Evolutionary conservation across 75 land plant genomes (phyloP), one percentile per base, ranked within the genome.

Genomic region (Pseudotsuga menziesii): DNA sequence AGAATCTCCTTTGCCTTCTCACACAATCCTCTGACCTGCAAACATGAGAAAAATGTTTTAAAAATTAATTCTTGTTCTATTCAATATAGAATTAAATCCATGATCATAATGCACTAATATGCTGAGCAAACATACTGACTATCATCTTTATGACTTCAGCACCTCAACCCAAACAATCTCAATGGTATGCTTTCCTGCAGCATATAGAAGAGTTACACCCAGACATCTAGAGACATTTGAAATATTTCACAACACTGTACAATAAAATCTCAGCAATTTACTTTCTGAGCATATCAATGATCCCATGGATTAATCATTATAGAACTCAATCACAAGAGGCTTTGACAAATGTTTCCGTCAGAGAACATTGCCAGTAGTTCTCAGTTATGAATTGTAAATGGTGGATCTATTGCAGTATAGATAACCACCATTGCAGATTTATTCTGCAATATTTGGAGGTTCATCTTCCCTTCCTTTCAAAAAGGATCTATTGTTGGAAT

Each of bases 1-100:
- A 94, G 56, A 70, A 94, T 92, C 78, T 92, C 97, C 78, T 92
- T 92, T 15, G 97, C 97, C 85, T 94, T 92, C 25, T 90, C 97
- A 79, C 97, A 94, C 44, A 94, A 74, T 7, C 78, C 81, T 77
- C 88, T 83, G 15, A 93, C 94, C 96, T 93, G 85, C 19, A 85
- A 72, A 14, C 25, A 76, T 20, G 41, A 29, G n/a, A 48, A 48
- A 60, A 35, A 19, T 3, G 16, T 20, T 58, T 16, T 73, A 4
- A 73, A 55, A 69, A 36, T 4, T 17, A 9, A 41, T 39, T 26
- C 0, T 16, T 41, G 52, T 69, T 69, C 20, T 41, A 52, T 26
- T 29, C 22, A 73, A 36, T 16, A 16, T 12, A 48, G 12, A 48
- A 48, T 9, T 48, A 9, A 48, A 48, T 48, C 54, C 54, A 48